Percentiles rank a stretch among this genome's conserved stretches.
phyloP scores from a whole-genome alignment of 805 yeast genomes.

The Suhomyces tanzawaensis region DNA sequence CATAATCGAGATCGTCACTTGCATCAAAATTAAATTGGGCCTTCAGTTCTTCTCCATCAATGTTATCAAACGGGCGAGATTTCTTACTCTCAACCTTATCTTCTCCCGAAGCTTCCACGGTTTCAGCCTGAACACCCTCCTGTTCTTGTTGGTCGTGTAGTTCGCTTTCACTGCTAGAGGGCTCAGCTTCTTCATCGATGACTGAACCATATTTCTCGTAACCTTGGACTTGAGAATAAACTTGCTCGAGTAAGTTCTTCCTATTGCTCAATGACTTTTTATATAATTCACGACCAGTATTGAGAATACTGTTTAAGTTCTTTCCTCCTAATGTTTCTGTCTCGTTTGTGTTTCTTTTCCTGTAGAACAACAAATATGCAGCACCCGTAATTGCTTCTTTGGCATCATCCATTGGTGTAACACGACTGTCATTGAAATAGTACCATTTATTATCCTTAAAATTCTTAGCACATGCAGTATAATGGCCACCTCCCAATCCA shows the following conservation, averaged over 20 bases:
- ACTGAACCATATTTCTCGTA: conserved; percentile 8
- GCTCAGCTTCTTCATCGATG: conserved; percentile 6
- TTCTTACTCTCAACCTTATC: conserved; percentile 1
- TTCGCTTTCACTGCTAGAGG: conserved; percentile 2
- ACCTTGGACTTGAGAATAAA: conserved; percentile 16
- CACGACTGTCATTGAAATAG: conserved; percentile 84
- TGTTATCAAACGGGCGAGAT: conserved; percentile 6
- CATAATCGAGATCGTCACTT: conserved; percentile 12
- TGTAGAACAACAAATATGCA: conserved; percentile 84
- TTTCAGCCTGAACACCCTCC: background rate
- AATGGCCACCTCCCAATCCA: conserved; percentile 96
- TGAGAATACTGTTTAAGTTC: conserved; percentile 38
- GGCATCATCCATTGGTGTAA: conserved; percentile 55
- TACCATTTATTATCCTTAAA: conserved; percentile 80
- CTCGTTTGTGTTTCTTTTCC: conserved; percentile 45
- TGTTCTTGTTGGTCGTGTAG: conserved; percentile 8
- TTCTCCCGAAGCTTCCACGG: background rate
- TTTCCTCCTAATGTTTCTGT: conserved; percentile 47
- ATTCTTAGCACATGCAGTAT: conserved; percentile 85
- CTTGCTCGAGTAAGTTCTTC: conserved; percentile 12
- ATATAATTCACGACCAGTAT: conserved; percentile 35
- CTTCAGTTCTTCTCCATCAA: background rate
- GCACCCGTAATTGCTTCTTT: conserved; percentile 64
- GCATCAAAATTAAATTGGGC: conserved; percentile 13
- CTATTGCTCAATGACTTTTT: conserved; percentile 12